These are phyloP conservation scores for Baorangia bicolor DNA, from an alignment of 768 basidiomycete species.

Conservation along the genomic window DNA sequence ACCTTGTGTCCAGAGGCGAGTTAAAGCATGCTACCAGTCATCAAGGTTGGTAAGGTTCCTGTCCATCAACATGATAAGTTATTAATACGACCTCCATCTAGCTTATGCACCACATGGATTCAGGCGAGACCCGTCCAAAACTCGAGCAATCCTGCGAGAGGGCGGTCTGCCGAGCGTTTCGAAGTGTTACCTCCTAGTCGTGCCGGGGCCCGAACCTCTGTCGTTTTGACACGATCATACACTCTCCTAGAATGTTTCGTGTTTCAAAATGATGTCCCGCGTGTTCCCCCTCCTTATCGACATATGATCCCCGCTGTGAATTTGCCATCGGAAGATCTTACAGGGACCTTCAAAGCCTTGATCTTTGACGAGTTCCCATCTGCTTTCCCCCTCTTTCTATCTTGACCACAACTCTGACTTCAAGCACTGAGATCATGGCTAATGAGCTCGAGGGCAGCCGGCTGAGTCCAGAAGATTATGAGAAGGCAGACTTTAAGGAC, in stretches of 20 bases:
- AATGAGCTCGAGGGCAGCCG: background rate
- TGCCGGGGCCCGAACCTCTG: background rate
- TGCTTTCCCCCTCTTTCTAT: background rate
- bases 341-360: background rate
- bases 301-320: background rate
- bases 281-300: slow-evolving; percentile 7
- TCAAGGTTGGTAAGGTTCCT: too few relatives aligned
- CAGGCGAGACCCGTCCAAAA: background rate
- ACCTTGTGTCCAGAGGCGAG: background rate
- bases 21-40: background rate
- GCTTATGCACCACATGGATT: background rate
- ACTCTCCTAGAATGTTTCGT: background rate
- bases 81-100: background rate
- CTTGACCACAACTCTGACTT: background rate
- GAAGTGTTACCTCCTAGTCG: too few relatives aligned
- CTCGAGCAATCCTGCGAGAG: background rate
- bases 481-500: slow-evolving; percentile 13
- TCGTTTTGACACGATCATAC: background rate
- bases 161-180: background rate
- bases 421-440: slow-evolving; percentile 12
- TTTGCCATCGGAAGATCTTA: background rate
- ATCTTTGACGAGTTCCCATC: background rate
- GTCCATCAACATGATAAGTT: background rate
- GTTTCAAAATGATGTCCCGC: background rate
- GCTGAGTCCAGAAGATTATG: slow-evolving; percentile 5